Evolutionary conservation across 2,329 filamentous ascomycete species (phyloP), one percentile per base, ranked within the genome.

Genomic region (Ceratocystis lukuohia): DNA sequence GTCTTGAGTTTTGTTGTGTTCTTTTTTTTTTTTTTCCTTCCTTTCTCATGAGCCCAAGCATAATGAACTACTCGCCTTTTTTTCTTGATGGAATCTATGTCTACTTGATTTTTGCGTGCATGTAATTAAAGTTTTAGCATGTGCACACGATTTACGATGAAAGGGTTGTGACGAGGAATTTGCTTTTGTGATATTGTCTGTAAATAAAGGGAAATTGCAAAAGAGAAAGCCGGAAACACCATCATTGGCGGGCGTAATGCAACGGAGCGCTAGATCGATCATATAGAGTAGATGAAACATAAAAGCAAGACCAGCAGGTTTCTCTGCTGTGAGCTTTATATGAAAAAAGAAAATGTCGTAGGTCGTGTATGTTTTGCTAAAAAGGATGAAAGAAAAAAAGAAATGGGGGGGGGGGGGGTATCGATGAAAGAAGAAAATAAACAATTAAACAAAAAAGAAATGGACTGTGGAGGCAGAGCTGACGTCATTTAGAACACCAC

Each of bases 21-120:
- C 5, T 28, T 20, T 50, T 20, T 61, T 33, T 46, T n/a, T 33
- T 22, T 46, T 20, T 12, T 17, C 5, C 3, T n/a, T 41, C 3
- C 30, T 25, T 56, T 48, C 25, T 66, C 25, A 66, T 62, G 65
- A 66, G 65, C 53, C 57, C 65, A 66, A 66, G 65, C 45, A 66
- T 66, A 33, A 66, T 62, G 65, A 41, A 66, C 28, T 46, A 50
- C 22, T 22, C 22, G 28, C 28, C 2, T 62, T 62, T 62, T 62
- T 25, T 62, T 46, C 28, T 62, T 41, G n/a, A 22, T n/a, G 33
- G 37, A 45, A 45, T 20, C 12, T 44, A 3, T 44, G 20, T 45
- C 12, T 25, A 5, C 25, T 45, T 7, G 5, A 5, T 62, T 59
- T 59, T 37, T 59, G 17, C 3, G 28, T 59, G 17, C n/a, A 25